These are phyloP conservation scores for Boletus mariae DNA, from an alignment of 1,284 basidiomycete species.

Conservation along the genomic window DNA sequence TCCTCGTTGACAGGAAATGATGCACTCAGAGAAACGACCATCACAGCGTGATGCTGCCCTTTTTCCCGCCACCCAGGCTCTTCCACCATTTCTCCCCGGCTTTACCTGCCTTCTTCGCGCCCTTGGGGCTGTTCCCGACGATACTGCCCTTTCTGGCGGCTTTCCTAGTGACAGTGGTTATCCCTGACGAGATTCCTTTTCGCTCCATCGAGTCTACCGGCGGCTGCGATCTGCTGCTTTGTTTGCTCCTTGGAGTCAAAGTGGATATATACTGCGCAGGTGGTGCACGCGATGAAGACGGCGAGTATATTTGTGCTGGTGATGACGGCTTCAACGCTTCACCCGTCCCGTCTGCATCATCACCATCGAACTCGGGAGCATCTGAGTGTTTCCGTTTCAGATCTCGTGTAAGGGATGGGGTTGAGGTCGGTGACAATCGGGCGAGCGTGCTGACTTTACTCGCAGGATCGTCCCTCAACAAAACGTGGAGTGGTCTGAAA, in stretches of 20 bases:
- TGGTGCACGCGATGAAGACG: not conserved
- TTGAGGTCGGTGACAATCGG: not conserved
- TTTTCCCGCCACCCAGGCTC: slow-evolving; percentile 14
- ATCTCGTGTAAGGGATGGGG: not conserved
- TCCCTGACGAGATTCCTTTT: slow-evolving; percentile 69
- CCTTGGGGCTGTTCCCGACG: not conserved
- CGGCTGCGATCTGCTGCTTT: slow-evolving; percentile 14
- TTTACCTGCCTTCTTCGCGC: not conserved
- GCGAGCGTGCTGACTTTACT: not conserved
- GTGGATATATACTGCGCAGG: not conserved
- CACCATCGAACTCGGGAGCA: not conserved
- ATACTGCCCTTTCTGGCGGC: not conserved
- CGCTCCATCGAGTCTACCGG: slow-evolving; percentile 31
- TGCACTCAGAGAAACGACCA: not conserved
- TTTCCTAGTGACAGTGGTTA: slow-evolving; percentile 57
- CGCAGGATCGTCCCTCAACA: not conserved
- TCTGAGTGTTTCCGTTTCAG: slow-evolving; percentile 27
- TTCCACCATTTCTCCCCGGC: slow-evolving; percentile 22
- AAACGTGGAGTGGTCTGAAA: slow-evolving; percentile 26
- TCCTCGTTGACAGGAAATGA: not conserved
- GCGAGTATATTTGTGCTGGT: not conserved
- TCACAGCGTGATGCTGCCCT: slow-evolving; percentile 11
- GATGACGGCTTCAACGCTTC: not conserved
- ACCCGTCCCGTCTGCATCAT: slow-evolving; percentile 19
- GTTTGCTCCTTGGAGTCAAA: not conserved